phyloP scores from a whole-genome alignment of 257 asterid genomes.

The Nicotiana noctiflora region DNA sequence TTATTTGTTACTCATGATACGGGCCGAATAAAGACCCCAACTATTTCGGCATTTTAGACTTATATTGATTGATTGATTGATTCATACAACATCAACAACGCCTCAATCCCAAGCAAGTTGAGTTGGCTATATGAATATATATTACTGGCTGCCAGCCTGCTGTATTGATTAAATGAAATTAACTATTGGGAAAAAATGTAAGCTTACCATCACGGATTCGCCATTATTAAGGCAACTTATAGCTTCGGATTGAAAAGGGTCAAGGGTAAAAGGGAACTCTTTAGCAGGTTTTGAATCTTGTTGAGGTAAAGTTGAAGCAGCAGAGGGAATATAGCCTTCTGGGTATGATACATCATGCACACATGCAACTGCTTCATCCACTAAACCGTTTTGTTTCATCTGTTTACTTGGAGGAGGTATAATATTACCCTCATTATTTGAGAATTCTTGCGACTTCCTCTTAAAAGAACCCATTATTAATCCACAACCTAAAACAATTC shows the following conservation, averaged over 20 bases:
- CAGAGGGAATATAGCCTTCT: conserved; percentile 47
- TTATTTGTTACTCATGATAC: background rate
- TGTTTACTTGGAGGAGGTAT: conserved; percentile 46
- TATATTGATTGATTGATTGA: background rate
- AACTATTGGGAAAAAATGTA: background rate
- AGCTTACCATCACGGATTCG: conserved; percentile 85
- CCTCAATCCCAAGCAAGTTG: no score
- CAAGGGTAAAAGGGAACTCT: conserved; percentile 71
- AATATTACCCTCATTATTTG: conserved; percentile 20
- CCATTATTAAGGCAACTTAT: conserved; percentile 67
- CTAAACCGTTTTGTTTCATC: conserved; percentile 32
- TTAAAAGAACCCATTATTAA: conserved; percentile 57
- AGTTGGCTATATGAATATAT: no score
- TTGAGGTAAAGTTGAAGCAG: conserved; percentile 20
- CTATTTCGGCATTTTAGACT: background rate
- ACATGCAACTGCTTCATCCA: conserved; percentile 66
- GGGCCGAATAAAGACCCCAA: background rate
- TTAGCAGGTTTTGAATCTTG: conserved; percentile 55
- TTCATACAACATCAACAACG: no score
- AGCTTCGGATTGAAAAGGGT: conserved; percentile 92
- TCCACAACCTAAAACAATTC: conserved; percentile 5
- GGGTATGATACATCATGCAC: conserved; percentile 87
- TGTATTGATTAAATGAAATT: background rate
- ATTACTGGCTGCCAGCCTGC: no score
- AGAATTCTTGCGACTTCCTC: conserved; percentile 53